Evolutionary conservation across 2,329 filamentous ascomycete species (phyloP).

Genomic region (Monosporascus ibericus): DNA sequence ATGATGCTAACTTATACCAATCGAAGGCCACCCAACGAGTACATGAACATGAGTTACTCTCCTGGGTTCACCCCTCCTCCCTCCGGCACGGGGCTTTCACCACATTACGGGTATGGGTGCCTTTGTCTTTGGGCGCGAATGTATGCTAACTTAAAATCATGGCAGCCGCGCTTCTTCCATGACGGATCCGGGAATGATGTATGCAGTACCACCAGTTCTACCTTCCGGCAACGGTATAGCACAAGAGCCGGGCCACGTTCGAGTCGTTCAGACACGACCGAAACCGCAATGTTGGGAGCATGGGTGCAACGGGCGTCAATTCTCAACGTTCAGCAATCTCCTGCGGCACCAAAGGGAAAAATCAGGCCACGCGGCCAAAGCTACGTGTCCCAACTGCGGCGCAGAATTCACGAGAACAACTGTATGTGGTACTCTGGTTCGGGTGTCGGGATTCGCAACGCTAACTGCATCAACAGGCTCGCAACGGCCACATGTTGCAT

Average conservation of each 20-base stretch:
- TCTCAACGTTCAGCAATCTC: slow-evolving; percentile 94
- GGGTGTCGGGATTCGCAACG: background rate
- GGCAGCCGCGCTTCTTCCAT: slow-evolving; percentile 35
- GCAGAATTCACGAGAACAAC: slow-evolving; percentile 88
- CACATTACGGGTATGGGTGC: slow-evolving; percentile 35
- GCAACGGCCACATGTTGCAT: slow-evolving; percentile 79
- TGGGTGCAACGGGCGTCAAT: slow-evolving; percentile 90
- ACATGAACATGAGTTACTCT: slow-evolving; percentile 39
- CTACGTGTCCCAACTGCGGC: slow-evolving; percentile 82
- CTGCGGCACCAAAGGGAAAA: slow-evolving; percentile 91
- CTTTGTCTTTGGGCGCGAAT: slow-evolving; percentile 3
- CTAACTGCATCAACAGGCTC: slow-evolving; percentile 46
- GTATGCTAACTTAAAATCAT: slow-evolving; percentile 5
- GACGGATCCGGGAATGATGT: slow-evolving; percentile 37
- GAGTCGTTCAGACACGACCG: slow-evolving; percentile 71
- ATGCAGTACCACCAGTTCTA: slow-evolving; percentile 33
- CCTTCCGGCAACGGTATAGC: slow-evolving; percentile 26
- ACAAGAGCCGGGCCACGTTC: slow-evolving; percentile 46
- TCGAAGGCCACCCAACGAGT: slow-evolving; percentile 28
- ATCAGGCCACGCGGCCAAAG: slow-evolving; percentile 83
- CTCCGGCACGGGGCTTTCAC: slow-evolving; percentile 22
- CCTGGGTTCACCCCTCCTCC: slow-evolving; percentile 25
- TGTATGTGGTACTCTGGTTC: slow-evolving; percentile 10
- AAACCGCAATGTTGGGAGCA: slow-evolving; percentile 97
- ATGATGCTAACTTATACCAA: slow-evolving; percentile 16